phyloP scores from a whole-genome alignment of 169 alveolate species.

The Condylostoma magnum region DNA sequence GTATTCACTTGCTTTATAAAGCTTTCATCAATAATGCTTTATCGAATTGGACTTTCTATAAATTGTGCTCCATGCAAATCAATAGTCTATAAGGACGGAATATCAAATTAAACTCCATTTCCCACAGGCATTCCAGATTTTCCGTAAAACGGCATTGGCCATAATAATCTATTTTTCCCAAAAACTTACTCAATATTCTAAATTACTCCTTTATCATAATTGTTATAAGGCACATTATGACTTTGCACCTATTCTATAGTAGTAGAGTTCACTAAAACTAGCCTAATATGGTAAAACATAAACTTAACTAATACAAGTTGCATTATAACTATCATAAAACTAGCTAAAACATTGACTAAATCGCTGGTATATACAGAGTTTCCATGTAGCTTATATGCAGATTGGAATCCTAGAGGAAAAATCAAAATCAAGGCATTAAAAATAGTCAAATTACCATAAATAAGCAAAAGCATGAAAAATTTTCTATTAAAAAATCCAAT shows the following conservation, averaged over 20 bases:
- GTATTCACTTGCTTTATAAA: too few species aligned
- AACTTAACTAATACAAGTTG: background rate
- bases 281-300: background rate
- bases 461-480: conserved; percentile 91
- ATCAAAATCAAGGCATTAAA: too few species aligned
- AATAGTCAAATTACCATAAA: too few species aligned
- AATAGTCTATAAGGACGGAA: too few species aligned
- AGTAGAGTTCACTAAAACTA: conserved; percentile 8
- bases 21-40: too few species aligned
- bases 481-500: conserved; percentile 96
- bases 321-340: too few species aligned
- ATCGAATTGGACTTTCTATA: too few species aligned
- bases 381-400: too few species aligned
- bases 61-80: too few species aligned
- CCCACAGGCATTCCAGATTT: conserved; percentile 24
- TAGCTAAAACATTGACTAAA: too few species aligned
- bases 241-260: conserved; percentile 20
- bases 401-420: too few species aligned
- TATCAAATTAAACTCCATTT: conserved; percentile 25
- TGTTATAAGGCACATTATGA: background rate
- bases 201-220: background rate
- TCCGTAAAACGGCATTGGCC: conserved; percentile 18
- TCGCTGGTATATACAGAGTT: too few species aligned
- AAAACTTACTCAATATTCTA: conserved; percentile 14
- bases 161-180: conserved; percentile 24